Evolutionary conservation across 192 early-diverging fungal species (phyloP), one percentile per base, ranked within the genome.

Genomic region (Thoreauomyces humboldtii): DNA sequence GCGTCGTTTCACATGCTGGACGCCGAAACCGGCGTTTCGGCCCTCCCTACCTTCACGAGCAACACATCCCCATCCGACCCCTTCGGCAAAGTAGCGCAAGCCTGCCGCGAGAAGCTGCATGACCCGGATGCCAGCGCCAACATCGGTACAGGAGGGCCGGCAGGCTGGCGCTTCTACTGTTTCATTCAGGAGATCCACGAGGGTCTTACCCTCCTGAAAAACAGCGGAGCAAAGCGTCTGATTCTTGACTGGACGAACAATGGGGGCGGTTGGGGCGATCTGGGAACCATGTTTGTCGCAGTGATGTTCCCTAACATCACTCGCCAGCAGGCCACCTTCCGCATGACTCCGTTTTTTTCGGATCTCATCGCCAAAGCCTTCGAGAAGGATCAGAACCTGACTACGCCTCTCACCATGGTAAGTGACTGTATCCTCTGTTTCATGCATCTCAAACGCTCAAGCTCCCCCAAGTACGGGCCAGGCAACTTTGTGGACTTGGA

Each of bases 241-340:
- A 69, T 76, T 34, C 62, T 76, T 28, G 74, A 76, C 59, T 52
- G 67, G 43, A 64, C 65, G 4, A 53, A 51, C 32, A 76, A 76
- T 36, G 70, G 69, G 24, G 74, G 74, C 27, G 74, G 74, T 14
- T 66, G 64, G 64, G 64, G 64, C 4, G 64, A 66, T 34, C 64
- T 66, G 29, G 64, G 64, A 2, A 45, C 33, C 25, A 31, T 36
- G 42, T n/a, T 32, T 17, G 42, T 57, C 24, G 64, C 54, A 0
- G 37, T 44, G 42, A 42, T 66, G 52, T 66, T 66, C 64, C 51
- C 51, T 1, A 27, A 57, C 41, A 42, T 66, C 25, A 19, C n/a
- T 17, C 64, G 64, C 28, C 53, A 66, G 31, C 7, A 12, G 9
- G 63, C 55, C 17, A n/a, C n/a, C 43, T 61, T 63, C 61, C 50